Conservation (phyloP, 768 basidiomycete genomes). For the Filobasidium wieringae region DNA sequence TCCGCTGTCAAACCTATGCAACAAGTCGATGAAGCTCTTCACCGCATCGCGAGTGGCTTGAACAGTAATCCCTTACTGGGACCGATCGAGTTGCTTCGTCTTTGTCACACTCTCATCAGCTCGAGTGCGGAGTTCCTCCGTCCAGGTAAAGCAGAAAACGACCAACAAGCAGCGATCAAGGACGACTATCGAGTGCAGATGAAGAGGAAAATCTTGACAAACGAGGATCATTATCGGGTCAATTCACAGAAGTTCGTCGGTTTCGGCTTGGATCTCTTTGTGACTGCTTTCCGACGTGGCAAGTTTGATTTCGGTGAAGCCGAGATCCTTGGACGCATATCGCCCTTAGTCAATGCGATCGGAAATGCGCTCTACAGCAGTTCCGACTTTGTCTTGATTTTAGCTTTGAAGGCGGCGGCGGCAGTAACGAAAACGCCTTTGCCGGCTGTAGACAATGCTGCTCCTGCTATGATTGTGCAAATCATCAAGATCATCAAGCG, state of each 20-base stretch:
- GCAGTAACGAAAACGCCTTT: constrained; percentile 75
- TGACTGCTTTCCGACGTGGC: constrained; percentile 70
- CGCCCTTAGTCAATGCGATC: constrained; percentile 71
- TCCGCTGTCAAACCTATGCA: constrained; percentile 66
- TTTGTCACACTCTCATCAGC: constrained; percentile 80
- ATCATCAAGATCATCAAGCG: constrained; percentile 70
- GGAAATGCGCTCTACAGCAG: constrained; percentile 86
- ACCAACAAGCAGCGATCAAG: constrained; percentile 40
- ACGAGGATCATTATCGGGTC: constrained; percentile 60
- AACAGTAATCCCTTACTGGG: constrained; percentile 65
- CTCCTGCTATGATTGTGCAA: constrained; percentile 72
- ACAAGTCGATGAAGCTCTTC: constrained; percentile 76
- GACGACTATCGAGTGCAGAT: constrained; percentile 62
- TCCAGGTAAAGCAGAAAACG: constrained; percentile 42
- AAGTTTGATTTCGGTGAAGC: constrained; percentile 72
- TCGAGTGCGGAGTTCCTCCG: constrained; percentile 81
- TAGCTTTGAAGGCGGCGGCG: constrained; percentile 67
- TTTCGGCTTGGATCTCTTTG: constrained; percentile 83
- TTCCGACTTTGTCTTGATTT: constrained; percentile 57
- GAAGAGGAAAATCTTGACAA: constrained; percentile 52
- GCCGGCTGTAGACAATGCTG: constrained; percentile 57
- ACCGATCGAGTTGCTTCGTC: constrained; percentile 58
- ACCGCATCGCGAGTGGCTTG: constrained; percentile 67
- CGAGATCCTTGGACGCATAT: constrained; percentile 65
- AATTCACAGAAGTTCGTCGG: constrained; percentile 86